Base-by-base conservation (phyloP, 208 protist genomes). In the Phytomonas francai region DNA sequence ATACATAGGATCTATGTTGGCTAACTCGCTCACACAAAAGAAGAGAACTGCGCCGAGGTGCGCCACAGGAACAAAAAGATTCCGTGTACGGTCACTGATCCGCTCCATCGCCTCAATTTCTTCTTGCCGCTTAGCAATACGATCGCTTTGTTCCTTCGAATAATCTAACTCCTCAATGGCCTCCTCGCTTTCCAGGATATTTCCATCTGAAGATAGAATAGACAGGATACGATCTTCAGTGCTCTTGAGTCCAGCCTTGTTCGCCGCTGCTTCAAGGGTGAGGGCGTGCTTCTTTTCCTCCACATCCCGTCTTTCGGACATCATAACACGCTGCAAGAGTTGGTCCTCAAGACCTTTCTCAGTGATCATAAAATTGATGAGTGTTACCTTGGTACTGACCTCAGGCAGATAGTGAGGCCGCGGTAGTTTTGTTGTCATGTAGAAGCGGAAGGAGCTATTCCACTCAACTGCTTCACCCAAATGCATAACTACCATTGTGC, bases 351-450 rank as follows among this genome's bases (percentile, higher is more conserved):
- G 77, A 33, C 98, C 98, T 25, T 92, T 79, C 72, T 95, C 87
- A 8, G 97, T 99, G 67, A 99, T 98, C 80, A 94, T 97, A 68
- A 98, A 99, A 82, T 99, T 99, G 65, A 99, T 89, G 36, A 99
- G 79, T 11, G 91, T 97, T 31, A 98, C 94, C 81, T 99, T 99
- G 33, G 96, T 96, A 30, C 88, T 94, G 56, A 97, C 87, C 84
- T 99, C 98, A 4, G 98, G 98, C 22, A 93, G 85, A 79, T 98
- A 99, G 83, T 98, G 93, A 57, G 98, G 98, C 59, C 98, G 95
- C 2, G 97, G 94, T 34, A 99, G 87, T 77, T 98, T 98, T 32
- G 98, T 98, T 22, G 97, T 98, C 79, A 99, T 98, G 87, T 98
- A 99, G 62, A 99, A 88, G 49, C 89, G 85, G 80, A 99, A 99